These are phyloP conservation scores for Blumeriella jaapii DNA, from an alignment of 2,329 filamentous ascomycete genomes.

Conservation along the genomic window DNA sequence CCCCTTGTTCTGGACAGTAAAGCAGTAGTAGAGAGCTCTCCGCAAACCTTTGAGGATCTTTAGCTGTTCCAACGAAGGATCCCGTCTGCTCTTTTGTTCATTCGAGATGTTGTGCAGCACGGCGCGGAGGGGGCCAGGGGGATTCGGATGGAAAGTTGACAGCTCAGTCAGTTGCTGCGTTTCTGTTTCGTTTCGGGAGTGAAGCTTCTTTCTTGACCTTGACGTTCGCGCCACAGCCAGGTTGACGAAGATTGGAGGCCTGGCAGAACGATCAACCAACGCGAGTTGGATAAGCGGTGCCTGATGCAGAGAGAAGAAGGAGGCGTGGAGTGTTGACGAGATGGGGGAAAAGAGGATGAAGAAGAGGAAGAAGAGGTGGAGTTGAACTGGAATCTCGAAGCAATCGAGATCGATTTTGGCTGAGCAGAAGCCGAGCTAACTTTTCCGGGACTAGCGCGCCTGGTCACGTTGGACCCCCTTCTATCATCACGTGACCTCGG, in stretches of 20 bases:
- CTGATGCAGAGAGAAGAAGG: not conserved
- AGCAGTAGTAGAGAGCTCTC: slow-evolving; percentile 28
- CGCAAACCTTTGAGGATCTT: slow-evolving; percentile 28
- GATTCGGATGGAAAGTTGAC: no score
- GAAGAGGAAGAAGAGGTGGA: slow-evolving; percentile 1
- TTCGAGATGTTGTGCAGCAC: no score
- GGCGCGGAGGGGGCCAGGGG: no score
- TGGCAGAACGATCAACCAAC: slow-evolving; percentile 1
- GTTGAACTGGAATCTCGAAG: not conserved
- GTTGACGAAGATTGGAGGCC: slow-evolving; percentile 4
- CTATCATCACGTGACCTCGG: no score
- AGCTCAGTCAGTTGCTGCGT: slow-evolving; percentile 19
- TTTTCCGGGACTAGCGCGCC: no score
- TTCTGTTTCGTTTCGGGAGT: slow-evolving; percentile 23
- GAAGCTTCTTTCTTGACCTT: no score
- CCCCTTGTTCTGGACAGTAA: slow-evolving; percentile 19
- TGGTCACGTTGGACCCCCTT: no score
- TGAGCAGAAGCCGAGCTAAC: no score
- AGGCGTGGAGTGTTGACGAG: slow-evolving; percentile 2
- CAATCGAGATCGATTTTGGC: no score
- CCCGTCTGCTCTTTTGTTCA: slow-evolving; percentile 10
- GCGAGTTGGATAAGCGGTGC: slow-evolving; percentile 1
- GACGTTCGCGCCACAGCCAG: slow-evolving; percentile 7
- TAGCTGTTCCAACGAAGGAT: slow-evolving; percentile 14
- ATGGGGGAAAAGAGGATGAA: no score